Base-by-base conservation (phyloP, 2,329 filamentous ascomycete species). In the Rhinocladiella similis region DNA sequence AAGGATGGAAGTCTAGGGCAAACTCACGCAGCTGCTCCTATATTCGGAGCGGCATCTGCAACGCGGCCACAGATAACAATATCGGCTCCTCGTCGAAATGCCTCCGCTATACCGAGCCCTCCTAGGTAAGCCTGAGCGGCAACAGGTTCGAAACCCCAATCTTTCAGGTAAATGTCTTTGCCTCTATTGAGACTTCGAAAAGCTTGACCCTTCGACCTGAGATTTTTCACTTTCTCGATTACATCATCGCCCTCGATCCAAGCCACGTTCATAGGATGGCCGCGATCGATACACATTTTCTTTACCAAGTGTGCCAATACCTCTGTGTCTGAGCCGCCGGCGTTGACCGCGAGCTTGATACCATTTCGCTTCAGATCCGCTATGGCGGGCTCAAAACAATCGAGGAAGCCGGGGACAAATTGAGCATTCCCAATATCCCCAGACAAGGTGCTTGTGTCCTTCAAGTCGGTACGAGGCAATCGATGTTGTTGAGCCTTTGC, bases 191-290 rank as follows among this genome's bases (percentile, higher is more conserved):
- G 22, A 55, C 54, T 61, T 9, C 47, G 33, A 29, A 70, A 70
- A 61, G 71, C 72, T 50, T 68, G 60, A 2, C 68, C 68, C 20
- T 65, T 19, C 25, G 57, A 49, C n/a, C 67, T 48, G 9, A 68
- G 42, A 14, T 47, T 47, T n/a, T 67, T 60, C 1, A 69, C 59
- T 1, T 53, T 38, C 56, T 72, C 71, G 1, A 69, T 67, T 0
- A 75, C 71, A 50, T 76, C 74, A 43, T 76, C 74, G 0, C 74
- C 74, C 5, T 73, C 57, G 1, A 76, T 66, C 51, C 72, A 73
- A 0, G 72, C 73, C 13, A 77, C 68, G 12, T 71, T 69, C 6
- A 70, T 61, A 39, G 69, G 61, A 1, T 60, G 63, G 0, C 69
- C 70, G 1, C 65, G 59, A 5, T 66, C 55, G 10, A 61, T 64